Conservation (phyloP, 2,329 filamentous ascomycete species). For the Hypoxylon rubiginosum region DNA sequence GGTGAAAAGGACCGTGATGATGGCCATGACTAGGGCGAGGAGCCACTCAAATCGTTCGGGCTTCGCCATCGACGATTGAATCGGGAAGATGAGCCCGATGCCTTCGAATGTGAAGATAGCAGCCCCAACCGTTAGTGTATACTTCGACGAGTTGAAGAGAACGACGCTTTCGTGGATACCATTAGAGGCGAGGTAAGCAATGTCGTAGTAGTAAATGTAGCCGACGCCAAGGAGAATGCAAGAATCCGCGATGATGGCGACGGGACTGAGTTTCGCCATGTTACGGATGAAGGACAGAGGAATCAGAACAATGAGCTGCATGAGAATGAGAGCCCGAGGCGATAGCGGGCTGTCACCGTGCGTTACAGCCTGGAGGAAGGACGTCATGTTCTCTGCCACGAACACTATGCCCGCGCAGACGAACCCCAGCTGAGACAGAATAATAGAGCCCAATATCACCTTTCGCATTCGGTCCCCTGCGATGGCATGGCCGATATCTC, state of each 20-base stretch:
- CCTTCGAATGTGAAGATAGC: constrained; percentile 85
- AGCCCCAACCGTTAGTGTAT: constrained; percentile 78
- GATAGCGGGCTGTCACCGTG: constrained; percentile 63
- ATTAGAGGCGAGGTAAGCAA: constrained; percentile 65
- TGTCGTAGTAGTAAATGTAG: constrained; percentile 82
- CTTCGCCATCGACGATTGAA: constrained; percentile 80
- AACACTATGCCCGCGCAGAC: constrained; percentile 84
- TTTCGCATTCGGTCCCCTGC: constrained; percentile 72
- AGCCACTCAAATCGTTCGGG: constrained; percentile 76
- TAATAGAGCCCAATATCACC: constrained; percentile 77
- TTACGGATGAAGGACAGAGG: constrained; percentile 79
- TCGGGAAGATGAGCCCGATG: constrained; percentile 81
- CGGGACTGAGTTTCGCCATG: constrained; percentile 79
- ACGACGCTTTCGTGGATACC: constrained; percentile 73
- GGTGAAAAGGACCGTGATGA: constrained; percentile 80
- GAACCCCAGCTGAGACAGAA: constrained; percentile 81
- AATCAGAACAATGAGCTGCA: constrained; percentile 75
- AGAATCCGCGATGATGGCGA: constrained; percentile 76
- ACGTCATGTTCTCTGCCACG: constrained; percentile 78
- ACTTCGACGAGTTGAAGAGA: constrained; percentile 77
- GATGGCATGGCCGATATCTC: constrained; percentile 77
- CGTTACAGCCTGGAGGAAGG: constrained; percentile 75
- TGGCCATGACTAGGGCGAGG: constrained; percentile 76
- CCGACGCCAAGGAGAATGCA: constrained; percentile 78
- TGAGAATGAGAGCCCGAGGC: constrained; percentile 71